Conservation (phyloP, 345 rosid species). For the Melastoma malabathricum region DNA sequence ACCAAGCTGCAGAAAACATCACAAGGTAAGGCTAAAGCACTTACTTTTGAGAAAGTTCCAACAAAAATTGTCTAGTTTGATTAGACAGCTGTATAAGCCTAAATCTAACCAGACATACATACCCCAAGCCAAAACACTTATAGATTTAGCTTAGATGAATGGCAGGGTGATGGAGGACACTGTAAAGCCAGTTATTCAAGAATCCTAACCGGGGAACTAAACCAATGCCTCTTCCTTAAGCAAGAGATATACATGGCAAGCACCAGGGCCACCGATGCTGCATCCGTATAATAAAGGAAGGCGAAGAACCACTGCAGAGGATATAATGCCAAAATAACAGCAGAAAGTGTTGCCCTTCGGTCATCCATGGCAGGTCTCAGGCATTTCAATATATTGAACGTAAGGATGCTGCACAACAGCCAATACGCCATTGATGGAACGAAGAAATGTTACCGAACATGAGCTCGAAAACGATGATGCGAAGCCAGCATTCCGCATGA, state of each 20-base stretch:
- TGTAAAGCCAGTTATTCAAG: slow-evolving; percentile 7
- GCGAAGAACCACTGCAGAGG: slow-evolving; percentile 95
- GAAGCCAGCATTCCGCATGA: slow-evolving; percentile 21
- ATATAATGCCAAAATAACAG: slow-evolving; percentile 51
- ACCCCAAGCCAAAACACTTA: too few species aligned
- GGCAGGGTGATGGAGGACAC: not conserved
- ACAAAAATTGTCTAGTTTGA: not conserved
- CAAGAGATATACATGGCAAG: slow-evolving; percentile 84
- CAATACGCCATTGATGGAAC: slow-evolving; percentile 51
- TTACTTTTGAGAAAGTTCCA: not conserved
- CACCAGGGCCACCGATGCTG: slow-evolving; percentile 68
- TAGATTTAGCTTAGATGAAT: not conserved
- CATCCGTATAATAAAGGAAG: slow-evolving; percentile 92
- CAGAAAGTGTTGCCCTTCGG: slow-evolving; percentile 39
- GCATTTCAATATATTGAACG: slow-evolving; percentile 48
- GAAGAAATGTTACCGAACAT: slow-evolving; percentile 53
- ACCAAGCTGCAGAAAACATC: slow-evolving; percentile 51
- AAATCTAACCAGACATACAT: too few species aligned
- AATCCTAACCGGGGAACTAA: slow-evolving; percentile 64
- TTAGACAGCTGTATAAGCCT: not conserved
- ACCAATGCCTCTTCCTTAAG: slow-evolving; percentile 51
- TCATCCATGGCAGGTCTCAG: slow-evolving; percentile 48
- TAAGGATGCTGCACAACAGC: slow-evolving; percentile 61
- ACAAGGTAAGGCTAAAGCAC: too few species aligned
- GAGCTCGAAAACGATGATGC: slow-evolving; percentile 29